Evolutionary conservation across 768 basidiomycete species (phyloP).

Genomic region (Udeniomyces megalosporus): DNA sequence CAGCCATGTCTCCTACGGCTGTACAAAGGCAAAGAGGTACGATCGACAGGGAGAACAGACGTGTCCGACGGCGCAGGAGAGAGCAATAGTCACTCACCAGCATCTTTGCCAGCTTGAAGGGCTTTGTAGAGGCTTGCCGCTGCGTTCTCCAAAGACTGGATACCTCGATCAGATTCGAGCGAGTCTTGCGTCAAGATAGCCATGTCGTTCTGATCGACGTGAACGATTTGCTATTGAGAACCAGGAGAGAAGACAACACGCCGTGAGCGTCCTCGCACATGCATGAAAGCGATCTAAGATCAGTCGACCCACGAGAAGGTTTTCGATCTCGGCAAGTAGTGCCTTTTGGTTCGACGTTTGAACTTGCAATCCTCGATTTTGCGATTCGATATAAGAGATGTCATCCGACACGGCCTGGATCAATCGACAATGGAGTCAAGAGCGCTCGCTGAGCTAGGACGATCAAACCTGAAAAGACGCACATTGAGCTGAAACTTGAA

Average conservation of each 20-base stretch:
- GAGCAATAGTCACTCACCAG: slow-evolving; percentile 38
- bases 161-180: slow-evolving; percentile 58
- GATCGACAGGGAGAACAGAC: not conserved
- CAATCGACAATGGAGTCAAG: not conserved
- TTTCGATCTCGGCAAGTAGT: slow-evolving; percentile 68
- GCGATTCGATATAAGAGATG: slow-evolving; percentile 86
- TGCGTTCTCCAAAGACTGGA: slow-evolving; percentile 63
- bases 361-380: slow-evolving; percentile 90
- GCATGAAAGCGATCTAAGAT: not conserved
- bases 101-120: slow-evolving; percentile 71
- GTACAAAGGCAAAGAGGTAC: not conserved
- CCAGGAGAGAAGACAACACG: not conserved
- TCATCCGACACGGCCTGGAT: slow-evolving; percentile 80
- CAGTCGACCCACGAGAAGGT: slow-evolving; percentile 48
- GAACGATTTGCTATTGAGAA: slow-evolving; percentile 64
- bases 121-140: slow-evolving; percentile 88
- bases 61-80: not conserved
- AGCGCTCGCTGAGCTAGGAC: not conserved
- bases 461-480: slow-evolving; percentile 23
- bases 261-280: not conserved
- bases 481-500: slow-evolving; percentile 97
- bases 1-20: slow-evolving; percentile 65
- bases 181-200: slow-evolving; percentile 73
- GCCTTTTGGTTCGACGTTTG: slow-evolving; percentile 90
- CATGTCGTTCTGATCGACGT: slow-evolving; percentile 67